phyloP scores from a whole-genome alignment of 306 rosid species.

The Malus asiatica region DNA sequence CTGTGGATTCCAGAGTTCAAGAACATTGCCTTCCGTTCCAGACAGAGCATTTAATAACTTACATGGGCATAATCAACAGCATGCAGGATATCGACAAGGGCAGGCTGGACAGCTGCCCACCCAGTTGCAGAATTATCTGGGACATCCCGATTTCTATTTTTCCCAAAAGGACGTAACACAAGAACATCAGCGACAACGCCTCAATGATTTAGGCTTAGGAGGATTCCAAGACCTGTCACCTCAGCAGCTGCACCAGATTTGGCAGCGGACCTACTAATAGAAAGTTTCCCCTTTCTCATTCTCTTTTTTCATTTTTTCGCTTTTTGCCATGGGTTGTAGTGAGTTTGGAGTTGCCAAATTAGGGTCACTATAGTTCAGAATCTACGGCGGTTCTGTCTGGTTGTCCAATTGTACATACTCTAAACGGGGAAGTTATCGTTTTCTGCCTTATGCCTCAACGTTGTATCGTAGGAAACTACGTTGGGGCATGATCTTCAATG shows the following conservation, averaged over 20 bases:
- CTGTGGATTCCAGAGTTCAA: conserved; percentile 14
- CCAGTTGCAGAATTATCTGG: conserved; percentile 17
- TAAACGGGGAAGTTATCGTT: conserved; percentile 11
- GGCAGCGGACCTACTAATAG: conserved; percentile 35
- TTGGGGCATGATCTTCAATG: conserved; percentile 12
- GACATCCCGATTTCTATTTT: conserved; percentile 6
- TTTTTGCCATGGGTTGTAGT: neutral
- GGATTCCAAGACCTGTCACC: conserved; percentile 25
- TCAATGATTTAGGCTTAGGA: conserved; percentile 5
- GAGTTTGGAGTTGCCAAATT: conserved; percentile 26
- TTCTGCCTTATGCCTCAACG: conserved; percentile 14
- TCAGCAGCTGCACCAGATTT: conserved; percentile 36
- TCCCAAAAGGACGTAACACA: conserved; percentile 20
- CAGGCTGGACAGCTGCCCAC: conserved; percentile 23
- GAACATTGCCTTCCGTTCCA: conserved; percentile 15
- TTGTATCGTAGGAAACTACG: conserved; percentile 5
- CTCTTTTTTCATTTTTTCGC: neutral
- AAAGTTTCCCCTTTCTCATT: neutral
- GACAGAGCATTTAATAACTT: conserved; percentile 24
- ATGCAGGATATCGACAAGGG: conserved; percentile 18
- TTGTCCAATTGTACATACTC: conserved; percentile 52
- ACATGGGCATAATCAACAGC: conserved; percentile 20
- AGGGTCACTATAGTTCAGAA: conserved; percentile 8
- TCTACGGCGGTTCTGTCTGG: conserved; percentile 22
- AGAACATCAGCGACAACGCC: conserved; percentile 26